Evolutionary conservation across 2,329 filamentous ascomycete genomes (phyloP).

Genomic region (Talaromyces sp.): DNA sequence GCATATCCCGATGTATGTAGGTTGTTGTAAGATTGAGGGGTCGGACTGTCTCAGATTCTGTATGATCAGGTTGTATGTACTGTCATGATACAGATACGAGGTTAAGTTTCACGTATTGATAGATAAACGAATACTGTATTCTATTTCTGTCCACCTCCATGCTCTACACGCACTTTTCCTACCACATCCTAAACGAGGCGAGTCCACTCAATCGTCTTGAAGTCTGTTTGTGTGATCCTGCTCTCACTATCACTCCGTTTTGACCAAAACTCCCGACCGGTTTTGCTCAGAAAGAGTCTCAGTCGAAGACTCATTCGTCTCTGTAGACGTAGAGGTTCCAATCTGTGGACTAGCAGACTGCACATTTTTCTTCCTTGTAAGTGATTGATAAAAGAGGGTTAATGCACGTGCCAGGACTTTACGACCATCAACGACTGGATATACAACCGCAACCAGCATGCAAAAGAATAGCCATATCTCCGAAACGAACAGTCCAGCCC

Average conservation of each 20-base stretch:
- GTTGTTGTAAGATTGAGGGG: background rate
- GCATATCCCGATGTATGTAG: background rate
- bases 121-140: background rate
- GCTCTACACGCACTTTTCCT: background rate
- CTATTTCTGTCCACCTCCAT: background rate
- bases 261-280: background rate
- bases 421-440: slow-evolving; percentile 23
- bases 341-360: background rate
- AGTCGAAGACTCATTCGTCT: background rate
- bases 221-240: background rate
- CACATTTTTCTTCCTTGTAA: background rate
- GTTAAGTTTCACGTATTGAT: background rate
- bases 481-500: slow-evolving; percentile 24
- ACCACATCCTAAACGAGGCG: background rate
- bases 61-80: background rate
- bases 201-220: background rate
- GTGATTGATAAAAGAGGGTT: slow-evolving; percentile 4
- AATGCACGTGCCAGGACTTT: slow-evolving; percentile 21
- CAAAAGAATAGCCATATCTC: slow-evolving; percentile 25
- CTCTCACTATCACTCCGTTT: background rate
- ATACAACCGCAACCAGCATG: slow-evolving; percentile 23
- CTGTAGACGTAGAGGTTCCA: background rate
- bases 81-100: background rate
- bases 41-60: background rate
- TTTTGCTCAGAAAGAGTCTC: background rate